Percentiles rank a stretch among this genome's conserved stretches.
These are phyloP conservation scores for Thalia dealbata DNA, from an alignment of 176 grass and related monocot species.

Conservation along the genomic window DNA sequence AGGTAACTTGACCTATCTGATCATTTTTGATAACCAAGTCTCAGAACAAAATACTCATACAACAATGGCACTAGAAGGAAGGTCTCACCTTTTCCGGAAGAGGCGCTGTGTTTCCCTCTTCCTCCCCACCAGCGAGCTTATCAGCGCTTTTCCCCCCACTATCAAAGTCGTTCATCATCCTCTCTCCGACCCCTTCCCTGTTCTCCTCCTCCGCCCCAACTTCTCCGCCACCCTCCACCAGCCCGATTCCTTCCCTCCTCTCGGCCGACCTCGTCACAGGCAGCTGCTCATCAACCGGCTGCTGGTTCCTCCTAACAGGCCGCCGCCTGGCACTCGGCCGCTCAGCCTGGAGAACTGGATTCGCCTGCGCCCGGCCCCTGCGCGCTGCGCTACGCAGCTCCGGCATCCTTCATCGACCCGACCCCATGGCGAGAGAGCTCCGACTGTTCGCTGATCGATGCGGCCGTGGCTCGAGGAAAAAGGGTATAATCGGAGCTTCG, in stretches of 20 bases:
- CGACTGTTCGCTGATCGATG: background rate
- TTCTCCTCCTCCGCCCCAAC: constrained; percentile 22
- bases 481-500: too few relatives aligned
- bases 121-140: constrained; percentile 34
- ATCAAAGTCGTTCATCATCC: constrained; percentile 50
- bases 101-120: constrained; percentile 43
- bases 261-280: constrained; percentile 5
- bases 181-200: constrained; percentile 21
- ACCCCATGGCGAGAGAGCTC: constrained; percentile 5
- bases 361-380: constrained; percentile 14
- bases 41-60: background rate
- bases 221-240: constrained; percentile 23
- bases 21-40: background rate
- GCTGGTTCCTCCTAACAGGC: constrained; percentile 11
- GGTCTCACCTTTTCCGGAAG: constrained; percentile 67
- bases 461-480: background rate
- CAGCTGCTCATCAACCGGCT: background rate
- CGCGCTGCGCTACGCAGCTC: constrained; percentile 20
- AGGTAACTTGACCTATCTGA: background rate
- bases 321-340: background rate
- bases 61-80: background rate
- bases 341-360: constrained; percentile 11
- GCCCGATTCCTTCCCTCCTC: constrained; percentile 31
- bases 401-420: constrained; percentile 18
- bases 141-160: constrained; percentile 54